phyloP scores from a whole-genome alignment of 148 eudicot species.

The Silene latifolia region DNA sequence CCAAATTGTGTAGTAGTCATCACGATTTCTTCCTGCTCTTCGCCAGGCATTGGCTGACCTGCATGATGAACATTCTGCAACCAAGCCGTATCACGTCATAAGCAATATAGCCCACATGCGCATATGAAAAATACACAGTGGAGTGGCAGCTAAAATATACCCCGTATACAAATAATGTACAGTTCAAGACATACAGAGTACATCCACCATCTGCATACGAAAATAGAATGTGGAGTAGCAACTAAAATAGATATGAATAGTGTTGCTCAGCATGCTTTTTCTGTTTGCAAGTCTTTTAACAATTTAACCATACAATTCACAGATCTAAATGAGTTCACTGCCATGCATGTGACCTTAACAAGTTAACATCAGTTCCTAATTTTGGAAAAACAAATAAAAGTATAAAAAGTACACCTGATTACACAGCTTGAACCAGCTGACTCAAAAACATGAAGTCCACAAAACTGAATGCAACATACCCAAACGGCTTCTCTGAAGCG shows the following conservation, averaged over 20 bases:
- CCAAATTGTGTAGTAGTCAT: conserved; percentile 73
- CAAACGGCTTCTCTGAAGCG: conserved; percentile 83
- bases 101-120: background rate
- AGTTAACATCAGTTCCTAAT: no score
- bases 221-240: background rate
- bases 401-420: background rate
- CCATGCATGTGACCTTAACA: background rate
- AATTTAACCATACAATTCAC: background rate
- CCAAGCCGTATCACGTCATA: conserved; percentile 14
- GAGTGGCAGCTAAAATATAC: no score
- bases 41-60: conserved; percentile 95
- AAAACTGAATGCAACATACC: conserved; percentile 42
- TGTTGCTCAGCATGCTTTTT: background rate
- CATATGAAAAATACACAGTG: background rate
- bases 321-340: background rate
- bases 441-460: background rate
- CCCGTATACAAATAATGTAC: background rate
- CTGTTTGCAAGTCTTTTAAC: background rate
- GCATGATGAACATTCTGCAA: conserved; percentile 81
- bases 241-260: background rate
- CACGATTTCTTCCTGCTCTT: conserved; percentile 86
- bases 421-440: background rate
- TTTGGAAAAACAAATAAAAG: background rate
- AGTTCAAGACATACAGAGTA: background rate
- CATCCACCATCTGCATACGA: background rate